Percentiles rank a stretch among this genome's conserved stretches.
Evolutionary conservation across 495 filamentous ascomycete species (phyloP).

Genomic region (Aspergillus sclerotioniger): DNA sequence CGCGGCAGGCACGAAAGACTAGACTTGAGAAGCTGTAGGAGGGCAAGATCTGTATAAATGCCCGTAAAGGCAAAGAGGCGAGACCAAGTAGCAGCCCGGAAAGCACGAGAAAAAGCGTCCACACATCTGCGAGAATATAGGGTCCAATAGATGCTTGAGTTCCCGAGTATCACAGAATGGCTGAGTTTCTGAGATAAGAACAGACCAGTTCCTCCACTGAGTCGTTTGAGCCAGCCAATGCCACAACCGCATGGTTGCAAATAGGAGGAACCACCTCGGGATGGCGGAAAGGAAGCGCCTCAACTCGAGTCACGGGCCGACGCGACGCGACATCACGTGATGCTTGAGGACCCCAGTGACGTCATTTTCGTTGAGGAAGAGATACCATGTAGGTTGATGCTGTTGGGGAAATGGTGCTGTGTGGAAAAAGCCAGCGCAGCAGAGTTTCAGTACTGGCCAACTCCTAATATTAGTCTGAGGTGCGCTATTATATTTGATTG

Average conservation of each 20-base stretch:
- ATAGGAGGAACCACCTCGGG: constrained; percentile 20
- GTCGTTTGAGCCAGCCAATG: constrained; percentile 25
- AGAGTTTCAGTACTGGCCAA: no score
- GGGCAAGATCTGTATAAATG: constrained; percentile 33
- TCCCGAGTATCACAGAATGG: constrained; percentile 12
- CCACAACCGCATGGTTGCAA: constrained; percentile 20
- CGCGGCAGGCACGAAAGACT: constrained; percentile 18
- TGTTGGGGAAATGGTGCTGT: no score
- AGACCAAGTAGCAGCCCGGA: constrained; percentile 19
- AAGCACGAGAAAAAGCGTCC: constrained; percentile 13
- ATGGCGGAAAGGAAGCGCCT: constrained; percentile 4
- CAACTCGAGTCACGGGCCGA: constrained; percentile 6
- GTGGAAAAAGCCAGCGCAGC: no score
- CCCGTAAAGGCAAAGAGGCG: constrained; percentile 30
- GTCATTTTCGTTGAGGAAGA: no score
- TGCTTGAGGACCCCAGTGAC: not conserved
- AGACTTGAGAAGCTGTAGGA: constrained; percentile 29
- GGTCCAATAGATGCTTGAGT: constrained; percentile 21
- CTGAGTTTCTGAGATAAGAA: constrained; percentile 11
- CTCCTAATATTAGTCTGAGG: no score
- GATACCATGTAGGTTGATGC: no score
- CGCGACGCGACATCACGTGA: constrained; percentile 29
- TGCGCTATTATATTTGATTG: no score
- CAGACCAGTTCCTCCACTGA: constrained; percentile 6
- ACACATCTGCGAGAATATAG: constrained; percentile 22